These are phyloP conservation scores for Penicillium expansum DNA, from an alignment of 2,329 filamentous ascomycete genomes.

Conservation along the genomic window DNA sequence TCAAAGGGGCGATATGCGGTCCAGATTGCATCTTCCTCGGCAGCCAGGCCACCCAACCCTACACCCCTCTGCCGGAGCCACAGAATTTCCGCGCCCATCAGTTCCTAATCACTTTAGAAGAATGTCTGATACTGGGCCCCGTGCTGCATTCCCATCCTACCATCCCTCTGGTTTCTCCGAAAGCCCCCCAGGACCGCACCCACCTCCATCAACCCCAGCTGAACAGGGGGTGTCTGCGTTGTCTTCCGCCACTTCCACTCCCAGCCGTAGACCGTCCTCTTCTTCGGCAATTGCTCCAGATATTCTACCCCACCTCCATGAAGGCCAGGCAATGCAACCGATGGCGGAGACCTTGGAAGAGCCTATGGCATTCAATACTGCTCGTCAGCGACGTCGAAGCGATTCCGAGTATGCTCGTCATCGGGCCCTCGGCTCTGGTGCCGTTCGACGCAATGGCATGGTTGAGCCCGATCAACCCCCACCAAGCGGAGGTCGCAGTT, in stretches of 20 bases:
- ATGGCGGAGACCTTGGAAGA: conserved; percentile 44
- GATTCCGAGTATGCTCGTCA: conserved; percentile 58
- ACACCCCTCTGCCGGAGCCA: conserved; percentile 48
- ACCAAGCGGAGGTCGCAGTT: conserved; percentile 58
- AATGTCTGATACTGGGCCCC: conserved; percentile 32
- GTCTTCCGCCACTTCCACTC: conserved; percentile 53
- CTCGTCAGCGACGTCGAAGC: conserved; percentile 55
- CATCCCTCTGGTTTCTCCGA: conserved; percentile 51
- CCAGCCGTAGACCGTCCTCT: conserved; percentile 47
- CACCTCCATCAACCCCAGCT: conserved; percentile 63
- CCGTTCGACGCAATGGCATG: conserved; percentile 62
- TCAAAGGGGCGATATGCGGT: conserved; percentile 54
- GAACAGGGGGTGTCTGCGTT: conserved; percentile 56
- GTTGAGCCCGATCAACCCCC: conserved; percentile 57
- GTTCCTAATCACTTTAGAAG: conserved; percentile 35
- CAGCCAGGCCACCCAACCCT: conserved; percentile 56
- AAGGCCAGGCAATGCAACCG: conserved; percentile 37
- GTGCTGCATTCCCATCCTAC: conserved; percentile 31
- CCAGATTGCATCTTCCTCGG: conserved; percentile 51
- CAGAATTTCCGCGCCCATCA: conserved; percentile 55
- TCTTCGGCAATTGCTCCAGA: conserved; percentile 44
- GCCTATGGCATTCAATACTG: conserved; percentile 40
- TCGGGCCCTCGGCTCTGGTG: conserved; percentile 58
- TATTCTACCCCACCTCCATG: conserved; percentile 40
- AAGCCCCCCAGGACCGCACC: conserved; percentile 57